phyloP scores from a whole-genome alignment of 192 early-diverging fungal genomes.

The Coemansia sp. region DNA sequence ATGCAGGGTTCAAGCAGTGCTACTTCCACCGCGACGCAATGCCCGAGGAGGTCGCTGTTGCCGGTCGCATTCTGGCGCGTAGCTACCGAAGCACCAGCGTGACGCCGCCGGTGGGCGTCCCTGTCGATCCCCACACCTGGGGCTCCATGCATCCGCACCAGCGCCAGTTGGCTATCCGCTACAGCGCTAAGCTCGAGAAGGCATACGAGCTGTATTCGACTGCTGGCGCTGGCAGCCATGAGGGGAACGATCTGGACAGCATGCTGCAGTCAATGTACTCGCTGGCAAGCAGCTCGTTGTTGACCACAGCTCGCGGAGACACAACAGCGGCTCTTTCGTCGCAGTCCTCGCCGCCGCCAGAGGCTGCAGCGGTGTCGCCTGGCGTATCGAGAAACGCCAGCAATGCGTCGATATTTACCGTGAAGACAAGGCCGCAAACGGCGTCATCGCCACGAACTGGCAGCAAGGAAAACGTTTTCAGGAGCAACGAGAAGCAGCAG shows the following conservation, averaged over 20 bases:
- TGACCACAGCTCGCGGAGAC: conserved; percentile 16
- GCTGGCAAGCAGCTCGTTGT: conserved; percentile 16
- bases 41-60: conserved; percentile 22
- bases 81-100: neutral
- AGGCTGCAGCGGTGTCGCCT: neutral
- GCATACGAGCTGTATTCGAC: conserved; percentile 12
- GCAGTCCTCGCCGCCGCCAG: no score
- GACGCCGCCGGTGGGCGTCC: conserved; percentile 14
- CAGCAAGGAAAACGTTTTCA: no score
- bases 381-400: neutral
- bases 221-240: neutral
- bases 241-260: neutral
- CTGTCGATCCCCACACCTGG: conserved; percentile 26
- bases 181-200: conserved; percentile 16
- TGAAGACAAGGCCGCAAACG: no score
- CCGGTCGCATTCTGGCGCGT: conserved; percentile 4
- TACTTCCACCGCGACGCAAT: conserved; percentile 5
- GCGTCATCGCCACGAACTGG: no score
- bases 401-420: neutral
- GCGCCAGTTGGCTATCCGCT: conserved; percentile 16
- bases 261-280: conserved; percentile 27
- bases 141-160: conserved; percentile 14
- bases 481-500: no score
- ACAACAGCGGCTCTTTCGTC: no score
- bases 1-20: conserved; percentile 57